These are phyloP conservation scores for Penicillium psychrofluorescens DNA, from an alignment of 495 filamentous ascomycete species.

Conservation along the genomic window DNA sequence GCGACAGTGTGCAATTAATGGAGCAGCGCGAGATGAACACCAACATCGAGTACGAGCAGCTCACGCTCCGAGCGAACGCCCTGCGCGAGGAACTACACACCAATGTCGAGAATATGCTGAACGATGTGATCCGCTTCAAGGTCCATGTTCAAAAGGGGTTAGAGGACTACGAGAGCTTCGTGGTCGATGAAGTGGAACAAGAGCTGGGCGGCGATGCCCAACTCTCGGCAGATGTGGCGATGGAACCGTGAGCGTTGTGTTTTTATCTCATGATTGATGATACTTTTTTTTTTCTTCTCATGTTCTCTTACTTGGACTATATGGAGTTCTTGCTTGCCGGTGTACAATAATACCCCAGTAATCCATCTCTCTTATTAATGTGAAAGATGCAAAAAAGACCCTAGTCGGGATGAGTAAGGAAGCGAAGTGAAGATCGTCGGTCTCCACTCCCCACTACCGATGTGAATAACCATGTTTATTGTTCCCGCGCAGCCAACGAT, in stretches of 20 bases:
- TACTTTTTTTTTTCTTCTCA: not conserved
- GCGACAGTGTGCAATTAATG: conserved; percentile 85
- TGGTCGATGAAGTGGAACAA: conserved; percentile 82
- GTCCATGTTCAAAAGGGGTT: conserved; percentile 87
- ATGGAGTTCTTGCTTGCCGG: no score
- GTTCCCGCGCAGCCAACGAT: no score
- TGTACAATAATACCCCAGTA: no score
- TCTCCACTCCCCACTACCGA: no score
- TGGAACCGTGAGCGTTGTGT: conserved; percentile 20
- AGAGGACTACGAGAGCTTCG: conserved; percentile 88
- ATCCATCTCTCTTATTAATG: no score
- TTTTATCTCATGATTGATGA: conserved; percentile 8
- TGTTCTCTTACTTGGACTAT: not conserved
- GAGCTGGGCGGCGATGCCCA: conserved; percentile 55
- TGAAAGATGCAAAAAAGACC: no score
- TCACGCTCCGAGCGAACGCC: conserved; percentile 73
- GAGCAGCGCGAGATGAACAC: conserved; percentile 96
- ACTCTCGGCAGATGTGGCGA: not conserved
- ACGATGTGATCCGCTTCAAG: conserved; percentile 98
- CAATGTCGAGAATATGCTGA: conserved; percentile 90
- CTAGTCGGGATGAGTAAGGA: no score
- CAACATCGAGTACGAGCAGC: conserved; percentile 93
- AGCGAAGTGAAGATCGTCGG: no score
- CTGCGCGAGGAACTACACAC: conserved; percentile 91
- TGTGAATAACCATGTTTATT: no score